A percentile compares a stretch with the other conserved stretches of the same genome.
phyloP scores from a whole-genome alignment of 1,139 yeast species.

The Debaryomyces psychrophilus region DNA sequence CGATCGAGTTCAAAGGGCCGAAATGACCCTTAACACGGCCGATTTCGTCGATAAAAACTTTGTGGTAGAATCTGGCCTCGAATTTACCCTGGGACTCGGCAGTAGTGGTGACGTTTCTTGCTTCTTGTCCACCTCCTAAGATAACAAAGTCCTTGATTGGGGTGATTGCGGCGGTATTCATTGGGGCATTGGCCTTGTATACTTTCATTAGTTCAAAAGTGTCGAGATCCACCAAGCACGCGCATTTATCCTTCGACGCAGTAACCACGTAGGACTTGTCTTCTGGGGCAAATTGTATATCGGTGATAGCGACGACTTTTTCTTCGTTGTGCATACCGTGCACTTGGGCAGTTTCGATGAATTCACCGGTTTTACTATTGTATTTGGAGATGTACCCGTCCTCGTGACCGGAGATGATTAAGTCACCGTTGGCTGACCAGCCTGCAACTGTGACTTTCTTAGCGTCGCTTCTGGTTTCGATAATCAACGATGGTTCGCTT shows the following conservation, averaged over 20 bases:
- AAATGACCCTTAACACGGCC: conserved; percentile 98
- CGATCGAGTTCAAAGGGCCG: conserved; percentile 95
- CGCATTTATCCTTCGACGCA: conserved; percentile 88
- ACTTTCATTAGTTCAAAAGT: conserved; percentile 72
- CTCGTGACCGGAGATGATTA: conserved; percentile 83
- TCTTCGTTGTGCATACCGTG: conserved; percentile 70
- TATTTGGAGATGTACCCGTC: conserved; percentile 84
- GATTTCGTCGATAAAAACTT: conserved; percentile 90
- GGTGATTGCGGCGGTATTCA: conserved; percentile 94
- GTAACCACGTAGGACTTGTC: conserved; percentile 91
- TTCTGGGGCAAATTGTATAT: conserved; percentile 79
- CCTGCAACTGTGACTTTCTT: conserved; percentile 83
- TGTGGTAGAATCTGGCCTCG: conserved; percentile 95
- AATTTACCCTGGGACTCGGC: conserved; percentile 93
- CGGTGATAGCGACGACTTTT: conserved; percentile 61
- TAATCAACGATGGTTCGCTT: conserved; percentile 59
- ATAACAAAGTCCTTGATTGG: conserved; percentile 90
- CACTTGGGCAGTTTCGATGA: conserved; percentile 57
- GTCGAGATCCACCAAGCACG: conserved; percentile 80
- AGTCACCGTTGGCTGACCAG: conserved; percentile 77
- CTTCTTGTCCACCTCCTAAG: conserved; percentile 99
- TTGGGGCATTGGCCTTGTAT: conserved; percentile 87
- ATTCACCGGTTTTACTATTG: conserved; percentile 75
- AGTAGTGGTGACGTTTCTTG: conserved; percentile 96
- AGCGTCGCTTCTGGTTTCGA: conserved; percentile 63